Evolutionary conservation across 805 yeast genomes (phyloP), one percentile per base, ranked within the genome.

Genomic region (Saccharomycopsis selenospora): DNA sequence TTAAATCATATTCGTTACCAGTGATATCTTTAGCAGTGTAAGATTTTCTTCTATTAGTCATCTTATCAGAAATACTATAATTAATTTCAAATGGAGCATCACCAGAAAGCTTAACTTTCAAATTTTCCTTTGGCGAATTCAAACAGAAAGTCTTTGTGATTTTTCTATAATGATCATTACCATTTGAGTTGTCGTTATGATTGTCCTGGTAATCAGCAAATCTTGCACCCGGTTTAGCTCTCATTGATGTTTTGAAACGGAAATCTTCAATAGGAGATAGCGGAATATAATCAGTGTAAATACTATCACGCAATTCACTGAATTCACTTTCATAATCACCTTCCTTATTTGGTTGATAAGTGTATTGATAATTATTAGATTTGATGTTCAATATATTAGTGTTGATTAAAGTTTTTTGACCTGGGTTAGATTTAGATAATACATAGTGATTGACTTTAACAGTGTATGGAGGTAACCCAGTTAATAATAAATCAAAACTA

Each of bases 391-490:
- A 53, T 44, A 56, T 63, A 49, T 68, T 70, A 0, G 70, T 59
- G 28, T 67, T 71, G 47, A 61, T 60, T 20, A 66, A 54, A 50
- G 55, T 67, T 56, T 56, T 56, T 27, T 59, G 58, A 36, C 62
- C 59, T 4, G 62, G 64, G n/a, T 68, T 68, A 22, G 68, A 64
- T 30, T 72, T 67, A 10, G 38, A 33, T 11, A 77, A 60, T 49
- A 77, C 76, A 57, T 77, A 84, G 11, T 82, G 79, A 40, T 75
- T 72, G 52, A 82, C 81, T 36, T 71, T 74, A 22, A 88, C 71
- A 47, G 72, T 73, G 66, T 84, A 93, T 1, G 98, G 97, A 0
- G 95, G 85, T 25, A 80, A 76, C 14, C 99, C 98, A 3, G 75
- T 67, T 45, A 83, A 70, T 0, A 73, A 64, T 50, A 90, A 70